phyloP scores from a whole-genome alignment of 208 protist genomes.

The Leishmania braziliensis region DNA sequence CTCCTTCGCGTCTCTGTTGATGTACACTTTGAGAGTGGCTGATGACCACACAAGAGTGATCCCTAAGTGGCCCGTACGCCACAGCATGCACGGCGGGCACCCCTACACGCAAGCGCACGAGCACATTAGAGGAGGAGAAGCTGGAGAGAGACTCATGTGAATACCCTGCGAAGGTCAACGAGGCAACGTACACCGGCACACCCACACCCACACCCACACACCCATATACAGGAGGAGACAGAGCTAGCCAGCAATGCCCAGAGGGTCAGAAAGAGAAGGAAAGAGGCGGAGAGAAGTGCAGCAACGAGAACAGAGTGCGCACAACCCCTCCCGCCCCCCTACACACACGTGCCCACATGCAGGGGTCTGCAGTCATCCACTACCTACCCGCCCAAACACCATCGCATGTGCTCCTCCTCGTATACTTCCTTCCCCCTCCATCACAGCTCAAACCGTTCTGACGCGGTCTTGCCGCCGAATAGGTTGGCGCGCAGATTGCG shows the following conservation, averaged over 20 bases:
- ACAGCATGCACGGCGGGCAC: not conserved
- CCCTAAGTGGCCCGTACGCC: not conserved
- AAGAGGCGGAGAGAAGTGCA: not conserved
- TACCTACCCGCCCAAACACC: not conserved
- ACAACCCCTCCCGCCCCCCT: not conserved
- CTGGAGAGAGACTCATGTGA: too few relatives aligned
- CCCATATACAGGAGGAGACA: not conserved
- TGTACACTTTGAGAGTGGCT: not conserved
- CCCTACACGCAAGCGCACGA: not conserved
- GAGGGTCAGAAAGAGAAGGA: not conserved
- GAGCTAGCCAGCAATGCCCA: not conserved
- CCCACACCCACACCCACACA: not conserved
- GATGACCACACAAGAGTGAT: not conserved
- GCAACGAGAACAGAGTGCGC: not conserved
- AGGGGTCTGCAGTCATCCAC: not conserved
- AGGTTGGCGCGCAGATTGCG: conserved; percentile 76
- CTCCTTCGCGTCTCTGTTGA: not conserved
- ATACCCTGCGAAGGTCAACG: too few relatives aligned
- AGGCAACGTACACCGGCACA: too few relatives aligned
- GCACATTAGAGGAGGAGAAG: not conserved
- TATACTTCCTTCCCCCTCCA: not conserved
- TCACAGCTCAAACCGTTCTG: conserved; percentile 78
- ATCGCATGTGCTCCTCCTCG: not conserved
- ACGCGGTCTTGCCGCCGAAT: conserved; percentile 68
- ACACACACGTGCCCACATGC: not conserved